Evolutionary conservation across 106 monocot species (phyloP).

Genomic region (Dioscorea zingiberensis): DNA sequence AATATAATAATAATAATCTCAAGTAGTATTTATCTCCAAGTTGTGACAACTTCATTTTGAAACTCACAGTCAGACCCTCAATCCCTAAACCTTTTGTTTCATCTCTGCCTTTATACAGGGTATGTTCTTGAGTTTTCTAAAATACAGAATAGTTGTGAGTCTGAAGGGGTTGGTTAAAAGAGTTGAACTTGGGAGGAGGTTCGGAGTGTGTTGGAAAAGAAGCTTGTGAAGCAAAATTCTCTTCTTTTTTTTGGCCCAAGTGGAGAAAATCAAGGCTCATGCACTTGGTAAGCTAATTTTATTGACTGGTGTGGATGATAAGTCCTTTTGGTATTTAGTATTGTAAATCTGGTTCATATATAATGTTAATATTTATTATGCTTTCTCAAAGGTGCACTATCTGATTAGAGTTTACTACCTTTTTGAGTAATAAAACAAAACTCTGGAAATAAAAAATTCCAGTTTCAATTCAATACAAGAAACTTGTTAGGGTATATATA

Average conservation of each 20-base stretch:
- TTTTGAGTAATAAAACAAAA: neutral
- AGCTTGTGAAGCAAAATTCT: conserved; percentile 75
- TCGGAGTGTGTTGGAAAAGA: conserved; percentile 50
- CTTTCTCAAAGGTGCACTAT: neutral
- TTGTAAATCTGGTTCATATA: neutral
- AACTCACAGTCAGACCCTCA: neutral
- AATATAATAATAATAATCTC: conserved; percentile 1
- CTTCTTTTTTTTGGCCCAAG: conserved; percentile 53
- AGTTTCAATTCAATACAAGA: no score
- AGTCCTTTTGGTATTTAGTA: neutral
- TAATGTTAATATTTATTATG: neutral
- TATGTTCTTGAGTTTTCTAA: conserved; percentile 47
- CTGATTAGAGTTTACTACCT: neutral
- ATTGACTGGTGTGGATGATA: neutral
- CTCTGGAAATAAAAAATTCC: neutral
- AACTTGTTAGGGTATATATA: no score
- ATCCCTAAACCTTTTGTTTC: neutral
- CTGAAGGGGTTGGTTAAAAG: conserved; percentile 15
- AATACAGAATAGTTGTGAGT: conserved; percentile 23
- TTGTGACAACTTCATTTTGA: neutral
- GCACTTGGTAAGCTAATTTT: neutral
- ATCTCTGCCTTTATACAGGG: conserved; percentile 37
- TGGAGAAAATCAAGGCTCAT: conserved; percentile 46
- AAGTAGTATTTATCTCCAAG: neutral
- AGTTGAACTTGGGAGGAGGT: conserved; percentile 35